These are phyloP conservation scores for Sporothrix dimorphospora DNA, from an alignment of 2,329 filamentous ascomycete species.

Conservation along the genomic window DNA sequence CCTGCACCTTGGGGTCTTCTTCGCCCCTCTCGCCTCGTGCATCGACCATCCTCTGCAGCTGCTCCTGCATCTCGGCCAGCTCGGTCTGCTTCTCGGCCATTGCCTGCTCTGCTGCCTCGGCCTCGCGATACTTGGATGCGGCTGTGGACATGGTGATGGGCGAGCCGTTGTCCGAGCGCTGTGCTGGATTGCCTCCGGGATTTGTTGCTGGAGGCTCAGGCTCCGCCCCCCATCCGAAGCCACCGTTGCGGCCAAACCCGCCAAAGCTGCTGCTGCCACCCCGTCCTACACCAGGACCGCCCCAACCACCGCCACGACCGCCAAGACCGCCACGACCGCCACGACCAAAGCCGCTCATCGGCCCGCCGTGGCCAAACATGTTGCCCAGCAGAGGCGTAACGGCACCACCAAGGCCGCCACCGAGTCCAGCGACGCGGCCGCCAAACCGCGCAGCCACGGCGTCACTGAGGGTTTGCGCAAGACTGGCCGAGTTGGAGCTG, in stretches of 20 bases:
- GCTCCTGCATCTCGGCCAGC: slow-evolving; percentile 35
- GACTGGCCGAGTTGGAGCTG: background rate
- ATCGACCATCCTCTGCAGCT: slow-evolving; percentile 34
- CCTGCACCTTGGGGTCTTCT: slow-evolving; percentile 31
- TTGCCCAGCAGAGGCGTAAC: slow-evolving; percentile 12
- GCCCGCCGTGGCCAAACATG: slow-evolving; percentile 27
- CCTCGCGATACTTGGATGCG: slow-evolving; percentile 43
- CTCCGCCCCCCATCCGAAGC: background rate
- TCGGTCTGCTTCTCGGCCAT: slow-evolving; percentile 41
- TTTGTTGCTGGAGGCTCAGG: background rate
- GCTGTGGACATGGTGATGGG: background rate
- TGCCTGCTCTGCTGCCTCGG: slow-evolving; percentile 43
- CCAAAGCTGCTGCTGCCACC: background rate
- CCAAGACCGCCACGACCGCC: slow-evolving; percentile 24
- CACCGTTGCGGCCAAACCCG: background rate
- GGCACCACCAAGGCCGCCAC: background rate
- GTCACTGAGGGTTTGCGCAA: slow-evolving; percentile 9
- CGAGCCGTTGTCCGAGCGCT: background rate
- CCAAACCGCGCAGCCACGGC: slow-evolving; percentile 18
- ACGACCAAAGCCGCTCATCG: slow-evolving; percentile 24
- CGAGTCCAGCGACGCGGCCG: background rate
- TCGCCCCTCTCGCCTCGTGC: slow-evolving; percentile 29
- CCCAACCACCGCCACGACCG: slow-evolving; percentile 8
- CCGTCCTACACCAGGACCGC: background rate
- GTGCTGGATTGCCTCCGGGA: background rate